Evolutionary conservation across 192 early-diverging fungal species (phyloP).

Genomic region (Blastocladiella britannica): DNA sequence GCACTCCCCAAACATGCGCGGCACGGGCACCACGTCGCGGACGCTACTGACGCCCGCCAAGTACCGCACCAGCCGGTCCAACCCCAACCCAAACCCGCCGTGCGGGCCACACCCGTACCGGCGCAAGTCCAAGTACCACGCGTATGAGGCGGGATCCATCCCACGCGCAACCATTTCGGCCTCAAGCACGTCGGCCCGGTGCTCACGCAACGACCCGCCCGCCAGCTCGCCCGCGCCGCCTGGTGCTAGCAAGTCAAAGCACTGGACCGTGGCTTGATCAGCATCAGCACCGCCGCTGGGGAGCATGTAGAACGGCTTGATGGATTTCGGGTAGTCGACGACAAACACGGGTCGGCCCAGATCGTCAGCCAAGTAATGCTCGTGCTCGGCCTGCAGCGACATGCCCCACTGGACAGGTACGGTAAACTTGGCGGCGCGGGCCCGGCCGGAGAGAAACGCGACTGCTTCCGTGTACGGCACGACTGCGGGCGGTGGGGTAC

Average conservation of each 20-base stretch:
- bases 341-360: slow-evolving; percentile 61
- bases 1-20: slow-evolving; percentile 25
- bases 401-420: slow-evolving; percentile 52
- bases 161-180: slow-evolving; percentile 25
- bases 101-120: slow-evolving; percentile 65
- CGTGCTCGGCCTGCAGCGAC: slow-evolving; percentile 64
- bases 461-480: slow-evolving; percentile 66
- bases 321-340: slow-evolving; percentile 54
- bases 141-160: slow-evolving; percentile 40
- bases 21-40: slow-evolving; percentile 42
- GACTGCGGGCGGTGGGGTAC: slow-evolving; percentile 28
- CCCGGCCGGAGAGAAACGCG: slow-evolving; percentile 30
- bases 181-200: slow-evolving; percentile 30
- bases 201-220: slow-evolving; percentile 68
- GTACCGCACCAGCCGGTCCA: slow-evolving; percentile 60
- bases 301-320: slow-evolving; percentile 82
- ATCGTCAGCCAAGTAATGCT: slow-evolving; percentile 49
- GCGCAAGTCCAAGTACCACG: slow-evolving; percentile 70
- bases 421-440: slow-evolving; percentile 21
- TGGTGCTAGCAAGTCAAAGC: slow-evolving; percentile 65
- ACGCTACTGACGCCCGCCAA: slow-evolving; percentile 62
- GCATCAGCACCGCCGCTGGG: too few relatives aligned
- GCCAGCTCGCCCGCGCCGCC: slow-evolving; percentile 60
- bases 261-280: slow-evolving; percentile 45
- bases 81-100: slow-evolving; percentile 78